phyloP scores from a whole-genome alignment of 352 stramenopile genomes.

The Phytopythium ostracodes region DNA sequence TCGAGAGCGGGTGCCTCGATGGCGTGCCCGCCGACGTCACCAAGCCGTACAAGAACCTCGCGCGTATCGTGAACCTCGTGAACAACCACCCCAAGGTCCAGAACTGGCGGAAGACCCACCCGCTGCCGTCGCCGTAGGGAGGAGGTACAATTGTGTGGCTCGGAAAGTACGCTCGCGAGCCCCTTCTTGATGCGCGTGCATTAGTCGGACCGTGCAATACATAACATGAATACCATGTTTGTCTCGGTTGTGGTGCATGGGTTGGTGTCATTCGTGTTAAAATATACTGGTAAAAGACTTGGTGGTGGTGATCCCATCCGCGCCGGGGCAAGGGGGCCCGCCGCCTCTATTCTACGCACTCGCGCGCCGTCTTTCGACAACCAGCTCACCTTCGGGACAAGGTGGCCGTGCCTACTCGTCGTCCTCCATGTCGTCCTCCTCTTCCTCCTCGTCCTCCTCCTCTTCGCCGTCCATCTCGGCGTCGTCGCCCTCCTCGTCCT shows the following conservation, averaged over 20 bases:
- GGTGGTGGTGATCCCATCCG: not conserved
- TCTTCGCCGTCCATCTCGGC: slow-evolving; percentile 33
- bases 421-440: slow-evolving; percentile 34
- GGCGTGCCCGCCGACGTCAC: slow-evolving; percentile 23
- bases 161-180: too few species aligned
- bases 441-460: slow-evolving; percentile 40
- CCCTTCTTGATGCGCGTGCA: too few species aligned
- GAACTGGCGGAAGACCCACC: slow-evolving; percentile 25
- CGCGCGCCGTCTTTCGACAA: not conserved
- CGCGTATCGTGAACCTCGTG: slow-evolving; percentile 28
- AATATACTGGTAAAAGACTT: slow-evolving; percentile 2
- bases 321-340: not conserved
- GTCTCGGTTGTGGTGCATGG: too few species aligned
- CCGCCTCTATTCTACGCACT: not conserved
- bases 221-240: too few species aligned
- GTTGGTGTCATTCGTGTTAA: slow-evolving; percentile 1
- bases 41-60: slow-evolving; percentile 26
- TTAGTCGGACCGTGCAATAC: too few species aligned
- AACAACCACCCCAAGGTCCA: slow-evolving; percentile 31
- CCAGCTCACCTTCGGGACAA: not conserved
- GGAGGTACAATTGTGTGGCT: too few species aligned
- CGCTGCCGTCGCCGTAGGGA: slow-evolving; percentile 1
- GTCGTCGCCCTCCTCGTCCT: slow-evolving; percentile 43
- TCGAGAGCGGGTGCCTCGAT: slow-evolving; percentile 27
- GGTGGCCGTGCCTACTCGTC: slow-evolving; percentile 17